A percentile compares a stretch with the other conserved stretches of the same genome.
These are phyloP conservation scores for Talaromyces nanjingensis DNA, from an alignment of 495 filamentous ascomycete species.

Conservation along the genomic window DNA sequence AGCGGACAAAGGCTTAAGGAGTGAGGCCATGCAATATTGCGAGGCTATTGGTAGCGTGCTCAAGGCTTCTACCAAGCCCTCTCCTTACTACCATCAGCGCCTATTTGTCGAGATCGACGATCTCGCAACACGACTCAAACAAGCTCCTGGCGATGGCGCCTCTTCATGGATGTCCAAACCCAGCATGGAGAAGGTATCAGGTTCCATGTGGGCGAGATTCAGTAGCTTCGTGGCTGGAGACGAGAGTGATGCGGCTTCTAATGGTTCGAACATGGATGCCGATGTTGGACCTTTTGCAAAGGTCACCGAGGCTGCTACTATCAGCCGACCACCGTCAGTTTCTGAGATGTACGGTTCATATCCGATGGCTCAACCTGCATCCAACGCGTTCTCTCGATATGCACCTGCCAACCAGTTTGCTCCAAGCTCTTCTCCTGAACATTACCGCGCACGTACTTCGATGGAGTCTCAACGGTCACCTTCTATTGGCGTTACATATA, in stretches of 20 bases:
- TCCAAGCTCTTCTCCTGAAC: constrained; percentile 42
- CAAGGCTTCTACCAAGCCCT: constrained; percentile 73
- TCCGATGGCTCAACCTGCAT: constrained; percentile 27
- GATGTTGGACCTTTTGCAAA: constrained; percentile 76
- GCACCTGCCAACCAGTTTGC: constrained; percentile 49
- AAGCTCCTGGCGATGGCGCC: constrained; percentile 66
- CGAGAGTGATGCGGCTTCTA: constrained; percentile 58
- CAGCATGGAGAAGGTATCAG: constrained; percentile 89
- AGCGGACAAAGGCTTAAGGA: constrained; percentile 72
- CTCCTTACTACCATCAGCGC: constrained; percentile 71
- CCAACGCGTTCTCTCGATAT: constrained; percentile 52
- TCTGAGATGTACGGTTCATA: constrained; percentile 69
- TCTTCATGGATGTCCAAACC: constrained; percentile 84
- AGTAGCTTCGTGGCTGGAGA: constrained; percentile 93
- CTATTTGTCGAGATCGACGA: constrained; percentile 76
- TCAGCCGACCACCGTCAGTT: constrained; percentile 73
- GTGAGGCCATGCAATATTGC: constrained; percentile 86
- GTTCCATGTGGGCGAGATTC: constrained; percentile 80
- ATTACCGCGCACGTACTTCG: constrained; percentile 35
- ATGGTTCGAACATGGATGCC: constrained; percentile 47
- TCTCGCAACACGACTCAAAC: constrained; percentile 69
- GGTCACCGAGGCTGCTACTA: constrained; percentile 69
- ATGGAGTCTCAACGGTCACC: constrained; percentile 41
- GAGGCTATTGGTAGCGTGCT: constrained; percentile 75
- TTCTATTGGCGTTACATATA: constrained; percentile 22